Base-by-base conservation (phyloP, 768 basidiomycete species). In the Lanmaoa pseudosensibilis region DNA sequence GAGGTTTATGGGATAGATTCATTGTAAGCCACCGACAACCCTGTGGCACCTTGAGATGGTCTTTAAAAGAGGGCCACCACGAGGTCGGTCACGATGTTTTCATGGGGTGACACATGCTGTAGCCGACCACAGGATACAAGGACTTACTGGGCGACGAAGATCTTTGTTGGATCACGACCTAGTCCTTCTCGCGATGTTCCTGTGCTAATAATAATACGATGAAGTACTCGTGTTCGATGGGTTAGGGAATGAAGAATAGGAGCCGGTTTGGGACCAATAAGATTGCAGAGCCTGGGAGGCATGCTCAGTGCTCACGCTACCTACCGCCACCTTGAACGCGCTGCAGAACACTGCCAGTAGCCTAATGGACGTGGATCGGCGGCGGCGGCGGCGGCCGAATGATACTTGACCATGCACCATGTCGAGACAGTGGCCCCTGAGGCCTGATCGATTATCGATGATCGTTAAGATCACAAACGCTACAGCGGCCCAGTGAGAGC, bases 141-240 rank as follows among this genome's bases (percentile, higher is more conserved):
- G 41, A 64, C 64, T 53, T 63, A 54, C 52, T 32, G 49, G 54
- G 49, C 44, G 45, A 53, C 43, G 52, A 59, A 27, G 60, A 65
- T 65, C 60, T 37, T 50, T 2, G n/a, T 39, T 15, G 49, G 2
- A 19, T 7, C 25, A 27, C 44, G 18, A 27, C n/a, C 49, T 47
- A 25, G 54, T n/a, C 41, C 58, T 60, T 56, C 58, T 37, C 48
- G 54, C 43, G 40, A 39, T 41, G 25, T 63, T 64, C 38, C 63
- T 54, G 49, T 65, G 39, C 12, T 21, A 54, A 40, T 32, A 46
- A 49, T 50, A 27, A 7, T 30, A 45, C 32, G 37, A 40, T 5
- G 46, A 36, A 51, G 40, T 16, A 51, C 43, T 60, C 38, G 59
- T 33, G 30, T 30, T 30, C 40, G 19, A 48, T 40, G 55, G n/a